Conservation (phyloP, 495 filamentous ascomycete species). For the Aspergillus wentii region DNA sequence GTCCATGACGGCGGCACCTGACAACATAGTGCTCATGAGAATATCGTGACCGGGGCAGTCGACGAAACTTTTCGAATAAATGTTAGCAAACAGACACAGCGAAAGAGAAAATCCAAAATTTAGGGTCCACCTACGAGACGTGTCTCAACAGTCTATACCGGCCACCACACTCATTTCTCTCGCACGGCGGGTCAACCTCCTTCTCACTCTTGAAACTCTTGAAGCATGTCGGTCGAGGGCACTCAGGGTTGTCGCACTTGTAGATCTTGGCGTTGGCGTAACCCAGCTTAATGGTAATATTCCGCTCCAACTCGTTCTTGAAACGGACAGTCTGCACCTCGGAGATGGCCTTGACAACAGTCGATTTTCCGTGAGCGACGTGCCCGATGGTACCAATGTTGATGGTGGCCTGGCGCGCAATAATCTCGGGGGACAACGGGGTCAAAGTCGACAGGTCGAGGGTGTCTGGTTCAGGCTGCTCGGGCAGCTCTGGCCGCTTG, state of each 20-base stretch:
- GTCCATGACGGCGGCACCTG: slow-evolving; percentile 98
- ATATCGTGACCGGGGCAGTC: slow-evolving; percentile 99
- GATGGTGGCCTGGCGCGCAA: slow-evolving; percentile 94
- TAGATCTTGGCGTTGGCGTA: slow-evolving; percentile 99
- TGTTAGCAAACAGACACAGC: slow-evolving; percentile 2
- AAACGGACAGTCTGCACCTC: slow-evolving; percentile 98
- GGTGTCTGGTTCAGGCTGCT: slow-evolving; percentile 83
- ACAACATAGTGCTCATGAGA: slow-evolving; percentile 99
- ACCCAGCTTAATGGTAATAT: slow-evolving; percentile 99
- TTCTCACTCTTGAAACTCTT: slow-evolving; percentile 97
- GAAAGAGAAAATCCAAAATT: slow-evolving; percentile 2
- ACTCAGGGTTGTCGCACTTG: slow-evolving; percentile 89
- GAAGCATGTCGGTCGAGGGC: slow-evolving; percentile 92
- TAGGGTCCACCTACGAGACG: slow-evolving; percentile 69
- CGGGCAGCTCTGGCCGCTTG: slow-evolving; percentile 63
- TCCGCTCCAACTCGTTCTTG: slow-evolving; percentile 98
- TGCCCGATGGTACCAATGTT: slow-evolving; percentile 99
- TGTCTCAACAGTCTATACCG: slow-evolving; percentile 80
- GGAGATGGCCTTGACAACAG: slow-evolving; percentile 97
- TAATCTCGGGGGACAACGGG: slow-evolving; percentile 92
- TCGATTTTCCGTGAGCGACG: slow-evolving; percentile 97
- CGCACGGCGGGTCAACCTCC: slow-evolving; percentile 91
- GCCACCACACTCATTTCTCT: slow-evolving; percentile 84
- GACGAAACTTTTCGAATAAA: slow-evolving; percentile 77
- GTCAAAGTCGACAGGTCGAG: slow-evolving; percentile 73